A percentile compares a stretch with the other conserved stretches of the same genome.
phyloP scores from a whole-genome alignment of 2,329 filamentous ascomycete species.

The Leptographium lundbergii region DNA sequence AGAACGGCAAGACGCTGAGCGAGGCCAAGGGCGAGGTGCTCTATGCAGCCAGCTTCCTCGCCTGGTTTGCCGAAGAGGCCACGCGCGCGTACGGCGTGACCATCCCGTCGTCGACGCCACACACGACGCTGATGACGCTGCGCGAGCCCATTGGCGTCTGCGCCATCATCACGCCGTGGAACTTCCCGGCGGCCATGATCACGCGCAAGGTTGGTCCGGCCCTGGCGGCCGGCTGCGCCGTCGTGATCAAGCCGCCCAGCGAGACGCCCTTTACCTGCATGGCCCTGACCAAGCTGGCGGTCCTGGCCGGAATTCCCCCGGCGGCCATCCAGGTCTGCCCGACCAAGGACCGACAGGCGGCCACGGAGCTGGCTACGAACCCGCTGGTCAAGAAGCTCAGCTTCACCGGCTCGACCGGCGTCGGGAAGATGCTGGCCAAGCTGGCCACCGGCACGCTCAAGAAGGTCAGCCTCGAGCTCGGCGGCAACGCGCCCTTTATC shows the following conservation, averaged over 20 bases:
- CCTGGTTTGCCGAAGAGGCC: constrained; percentile 52
- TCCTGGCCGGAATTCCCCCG: constrained; percentile 53
- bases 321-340: constrained; percentile 36
- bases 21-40: constrained; percentile 47
- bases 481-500: constrained; percentile 51
- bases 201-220: constrained; percentile 32
- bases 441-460: constrained; percentile 48
- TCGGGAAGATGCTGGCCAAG: constrained; percentile 46
- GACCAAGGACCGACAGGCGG: constrained; percentile 7
- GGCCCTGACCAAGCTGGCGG: constrained; percentile 50
- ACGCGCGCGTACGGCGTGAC: constrained; percentile 45
- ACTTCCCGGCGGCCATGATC: constrained; percentile 44
- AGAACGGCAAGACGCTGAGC: constrained; percentile 55
- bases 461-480: constrained; percentile 51
- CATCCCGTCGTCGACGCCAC: constrained; percentile 44
- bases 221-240: constrained; percentile 57
- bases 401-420: constrained; percentile 50
- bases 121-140: constrained; percentile 49
- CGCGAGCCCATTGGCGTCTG: constrained; percentile 57
- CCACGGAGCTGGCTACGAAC: constrained; percentile 4
- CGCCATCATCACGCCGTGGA: constrained; percentile 55
- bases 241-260: constrained; percentile 57
- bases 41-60: constrained; percentile 47
- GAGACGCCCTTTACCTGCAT: constrained; percentile 59
- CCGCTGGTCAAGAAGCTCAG: constrained; percentile 36